Conservation (phyloP, 2,329 filamentous ascomycete species). For the Sporothrix brunneoviolacea region DNA sequence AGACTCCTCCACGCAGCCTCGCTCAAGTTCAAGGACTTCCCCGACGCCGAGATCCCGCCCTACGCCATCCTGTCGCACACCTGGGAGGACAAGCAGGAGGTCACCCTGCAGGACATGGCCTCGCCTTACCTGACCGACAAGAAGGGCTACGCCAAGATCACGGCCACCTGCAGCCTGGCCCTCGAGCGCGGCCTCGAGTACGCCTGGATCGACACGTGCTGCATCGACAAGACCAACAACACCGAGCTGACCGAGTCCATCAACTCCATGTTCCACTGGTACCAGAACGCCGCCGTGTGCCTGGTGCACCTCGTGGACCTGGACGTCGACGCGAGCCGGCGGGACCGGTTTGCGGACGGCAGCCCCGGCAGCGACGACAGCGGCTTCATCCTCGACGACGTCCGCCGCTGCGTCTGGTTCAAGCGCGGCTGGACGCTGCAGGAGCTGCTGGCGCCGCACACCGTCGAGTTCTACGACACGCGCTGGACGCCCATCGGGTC, state of each 20-base stretch:
- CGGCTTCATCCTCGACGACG: not conserved
- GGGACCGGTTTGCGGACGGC: too few relatives aligned
- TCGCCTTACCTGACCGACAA: constrained; percentile 8
- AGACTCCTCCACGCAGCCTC: constrained; percentile 17
- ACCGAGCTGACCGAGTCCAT: constrained; percentile 18
- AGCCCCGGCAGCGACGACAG: not conserved
- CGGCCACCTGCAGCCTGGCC: constrained; percentile 9
- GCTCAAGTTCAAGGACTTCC: constrained; percentile 15
- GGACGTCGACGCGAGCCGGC: not conserved
- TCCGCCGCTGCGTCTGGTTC: constrained; percentile 15
- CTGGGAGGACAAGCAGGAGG: constrained; percentile 17
- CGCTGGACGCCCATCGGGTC: constrained; percentile 14
- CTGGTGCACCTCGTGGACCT: constrained; percentile 12
- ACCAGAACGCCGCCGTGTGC: constrained; percentile 14
- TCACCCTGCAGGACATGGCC: constrained; percentile 17
- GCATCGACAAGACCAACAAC: constrained; percentile 19
- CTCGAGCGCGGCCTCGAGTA: constrained; percentile 1
- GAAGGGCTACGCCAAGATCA: constrained; percentile 14
- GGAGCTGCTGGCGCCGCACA: constrained; percentile 16
- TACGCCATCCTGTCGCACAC: constrained; percentile 20
- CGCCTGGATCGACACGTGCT: constrained; percentile 19
- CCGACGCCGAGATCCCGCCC: constrained; percentile 2
- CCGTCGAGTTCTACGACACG: constrained; percentile 14
- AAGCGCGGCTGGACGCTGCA: constrained; percentile 19
- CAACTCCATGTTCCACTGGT: constrained; percentile 20